phyloP scores from a whole-genome alignment of 2,329 filamentous ascomycete species.

The Laburnicola sp. region DNA sequence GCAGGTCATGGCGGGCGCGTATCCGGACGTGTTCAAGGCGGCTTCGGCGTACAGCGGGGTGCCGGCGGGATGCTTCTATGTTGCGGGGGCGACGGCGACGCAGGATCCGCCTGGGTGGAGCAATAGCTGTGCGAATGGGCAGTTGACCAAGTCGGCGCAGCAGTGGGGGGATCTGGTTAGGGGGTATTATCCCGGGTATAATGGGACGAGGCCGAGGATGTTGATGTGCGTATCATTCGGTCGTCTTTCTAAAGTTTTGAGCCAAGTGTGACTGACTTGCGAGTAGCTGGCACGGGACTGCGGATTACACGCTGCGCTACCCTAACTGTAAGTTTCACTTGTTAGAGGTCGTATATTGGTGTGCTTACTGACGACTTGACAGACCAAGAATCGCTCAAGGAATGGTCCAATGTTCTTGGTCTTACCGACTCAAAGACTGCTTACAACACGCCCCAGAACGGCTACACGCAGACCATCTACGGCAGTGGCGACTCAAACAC shows the following conservation, averaged over 20 bases:
- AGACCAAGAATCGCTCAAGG: slow-evolving; percentile 32
- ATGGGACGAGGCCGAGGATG: slow-evolving; percentile 20
- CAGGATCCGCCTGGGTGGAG: slow-evolving; percentile 44
- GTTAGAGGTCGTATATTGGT: background rate
- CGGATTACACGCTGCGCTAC: slow-evolving; percentile 21
- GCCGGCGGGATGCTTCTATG: slow-evolving; percentile 28
- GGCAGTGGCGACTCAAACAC: slow-evolving; percentile 26
- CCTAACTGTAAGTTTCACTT: slow-evolving; percentile 15
- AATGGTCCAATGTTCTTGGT: slow-evolving; percentile 33
- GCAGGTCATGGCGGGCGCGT: slow-evolving; percentile 25
- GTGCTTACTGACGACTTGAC: background rate
- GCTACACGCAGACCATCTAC: slow-evolving; percentile 33
- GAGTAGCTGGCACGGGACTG: slow-evolving; percentile 21
- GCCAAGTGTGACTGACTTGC: background rate
- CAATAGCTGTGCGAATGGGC: slow-evolving; percentile 22
- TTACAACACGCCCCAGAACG: slow-evolving; percentile 27
- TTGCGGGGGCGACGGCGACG: slow-evolving; percentile 25
- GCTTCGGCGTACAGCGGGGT: slow-evolving; percentile 23
- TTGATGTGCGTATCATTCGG: slow-evolving; percentile 13
- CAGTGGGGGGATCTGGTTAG: slow-evolving; percentile 22
- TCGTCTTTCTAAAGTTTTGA: background rate
- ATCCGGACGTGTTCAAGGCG: slow-evolving; percentile 26
- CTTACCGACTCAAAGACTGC: slow-evolving; percentile 19
- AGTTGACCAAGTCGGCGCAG: slow-evolving; percentile 19
- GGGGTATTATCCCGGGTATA: slow-evolving; percentile 20